A percentile compares a stretch with the other conserved stretches of the same genome.
These are phyloP conservation scores for Vitis riparia DNA, from an alignment of 164 flowering plant genomes.

Conservation along the genomic window DNA sequence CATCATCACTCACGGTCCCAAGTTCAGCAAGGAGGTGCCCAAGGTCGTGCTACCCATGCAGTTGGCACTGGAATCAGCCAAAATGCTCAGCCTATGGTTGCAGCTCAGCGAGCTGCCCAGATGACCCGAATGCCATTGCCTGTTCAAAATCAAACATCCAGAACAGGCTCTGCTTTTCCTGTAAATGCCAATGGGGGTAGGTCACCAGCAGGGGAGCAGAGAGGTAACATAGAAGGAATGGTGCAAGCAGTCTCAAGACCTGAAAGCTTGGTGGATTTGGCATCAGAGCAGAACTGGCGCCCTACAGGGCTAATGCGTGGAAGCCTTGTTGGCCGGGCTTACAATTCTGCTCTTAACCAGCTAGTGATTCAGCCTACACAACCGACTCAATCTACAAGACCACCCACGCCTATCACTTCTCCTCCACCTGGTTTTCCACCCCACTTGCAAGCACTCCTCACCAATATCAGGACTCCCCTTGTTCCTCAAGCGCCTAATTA, in stretches of 20 bases:
- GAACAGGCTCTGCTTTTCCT: slow-evolving; percentile 22
- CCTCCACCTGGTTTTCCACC: slow-evolving; percentile 19
- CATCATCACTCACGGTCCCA: slow-evolving; percentile 17
- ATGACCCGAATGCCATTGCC: slow-evolving; percentile 32
- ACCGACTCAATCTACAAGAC: slow-evolving; percentile 29
- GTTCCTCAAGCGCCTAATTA: slow-evolving; percentile 11
- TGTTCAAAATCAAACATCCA: slow-evolving; percentile 34
- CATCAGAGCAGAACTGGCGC: slow-evolving; percentile 56
- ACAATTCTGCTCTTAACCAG: slow-evolving; percentile 48
- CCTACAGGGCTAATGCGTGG: slow-evolving; percentile 87
- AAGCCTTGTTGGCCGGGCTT: slow-evolving; percentile 58
- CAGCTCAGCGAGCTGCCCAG: slow-evolving; percentile 21
- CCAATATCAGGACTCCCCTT: slow-evolving; percentile 22
- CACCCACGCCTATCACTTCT: slow-evolving; percentile 12
- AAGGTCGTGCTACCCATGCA: slow-evolving; percentile 16
- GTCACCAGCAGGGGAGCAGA: slow-evolving; percentile 28
- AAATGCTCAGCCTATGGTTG: slow-evolving; percentile 9
- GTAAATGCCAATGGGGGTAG: slow-evolving; percentile 19
- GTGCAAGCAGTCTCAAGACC: slow-evolving; percentile 27
- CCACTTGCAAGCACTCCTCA: slow-evolving; percentile 22
- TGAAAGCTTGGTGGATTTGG: slow-evolving; percentile 24
- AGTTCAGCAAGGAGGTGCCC: slow-evolving; percentile 33
- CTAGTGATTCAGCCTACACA: slow-evolving; percentile 47
- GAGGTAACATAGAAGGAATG: slow-evolving; percentile 23
- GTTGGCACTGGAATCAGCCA: slow-evolving; percentile 16